Evolutionary conservation across 192 early-diverging fungal species (phyloP).

Genomic region (Backusella morwellensis): DNA sequence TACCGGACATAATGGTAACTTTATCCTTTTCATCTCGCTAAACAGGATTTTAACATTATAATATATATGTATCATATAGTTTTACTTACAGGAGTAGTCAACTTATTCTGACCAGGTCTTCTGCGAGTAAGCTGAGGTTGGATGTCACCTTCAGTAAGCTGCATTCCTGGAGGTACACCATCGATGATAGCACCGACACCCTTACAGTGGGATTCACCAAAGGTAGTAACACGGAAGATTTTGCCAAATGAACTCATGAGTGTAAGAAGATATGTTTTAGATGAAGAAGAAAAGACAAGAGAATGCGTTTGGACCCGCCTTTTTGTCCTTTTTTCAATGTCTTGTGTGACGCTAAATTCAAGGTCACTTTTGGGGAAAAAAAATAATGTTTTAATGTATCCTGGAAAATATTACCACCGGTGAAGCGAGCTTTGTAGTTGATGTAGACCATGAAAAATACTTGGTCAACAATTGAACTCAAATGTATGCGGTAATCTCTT

Average conservation of each 20-base stretch:
- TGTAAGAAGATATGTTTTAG: background rate
- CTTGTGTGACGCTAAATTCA: background rate
- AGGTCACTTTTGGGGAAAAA: background rate
- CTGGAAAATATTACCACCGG: background rate
- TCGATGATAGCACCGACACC: conserved; percentile 96
- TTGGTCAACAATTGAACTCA: too few species aligned
- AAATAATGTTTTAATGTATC: background rate
- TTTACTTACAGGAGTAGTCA: conserved; percentile 85
- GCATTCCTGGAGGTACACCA: conserved; percentile 92
- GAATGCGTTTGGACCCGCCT: background rate
- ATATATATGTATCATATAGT: background rate
- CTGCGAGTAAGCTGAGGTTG: conserved; percentile 90
- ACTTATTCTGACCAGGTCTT: conserved; percentile 90
- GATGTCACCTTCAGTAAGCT: conserved; percentile 85
- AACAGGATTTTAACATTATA: background rate
- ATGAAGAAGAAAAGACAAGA: background rate
- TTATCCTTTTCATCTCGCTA: conserved; percentile 93
- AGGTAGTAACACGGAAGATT: conserved; percentile 87
- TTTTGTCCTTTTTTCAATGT: background rate
- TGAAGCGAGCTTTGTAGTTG: too few species aligned
- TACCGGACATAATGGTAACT: conserved; percentile 89
- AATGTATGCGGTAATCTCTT: too few species aligned
- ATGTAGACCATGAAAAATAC: too few species aligned
- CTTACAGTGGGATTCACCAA: conserved; percentile 98
- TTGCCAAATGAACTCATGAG: conserved; percentile 83